Base-by-base conservation (phyloP, 2,329 filamentous ascomycete species). In the Atkinsonella hypoxylon region DNA sequence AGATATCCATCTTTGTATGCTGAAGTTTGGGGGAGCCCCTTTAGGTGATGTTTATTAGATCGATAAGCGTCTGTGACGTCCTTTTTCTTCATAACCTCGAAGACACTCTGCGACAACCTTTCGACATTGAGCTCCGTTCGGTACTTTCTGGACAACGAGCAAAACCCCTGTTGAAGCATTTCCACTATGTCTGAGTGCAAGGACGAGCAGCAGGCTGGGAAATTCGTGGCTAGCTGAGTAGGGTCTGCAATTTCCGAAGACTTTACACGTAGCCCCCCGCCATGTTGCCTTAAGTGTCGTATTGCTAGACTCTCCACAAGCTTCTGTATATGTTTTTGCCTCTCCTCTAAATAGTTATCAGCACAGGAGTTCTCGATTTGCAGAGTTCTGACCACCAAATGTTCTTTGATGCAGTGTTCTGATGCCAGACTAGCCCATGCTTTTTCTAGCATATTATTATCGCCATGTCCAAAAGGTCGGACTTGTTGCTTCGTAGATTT, bases 391-490 rank as follows among this genome's bases (percentile, higher is more conserved):
- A 56, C 65, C 45, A 67, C 65, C 13, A 63, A 59, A 55, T 83
- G 78, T 32, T 73, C 70, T 55, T 68, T 62, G 53, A 70, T 62
- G 64, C 77, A 70, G 54, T 72, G 63, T 52, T 73, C 64, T 32
- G 73, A 71, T 20, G 70, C 67, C 15, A 93, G 71, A 15, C 73
- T 69, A 42, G 83, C 68, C 87, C 90, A 95, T 36, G 87, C 81
- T 55, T 81, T 79, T 63, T 95, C 88, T 12, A 95, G 72, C 2
- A 84, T 81, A 57, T 83, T 80, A 57, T 91, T 94, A 67, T 95
- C 89, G 52, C 80, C 82, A 4, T 74, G 74, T 0, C 86, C 85
- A 65, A 95, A 95, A 0, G 89, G 88, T 42, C 87, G 81, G 9
- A 89, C 79, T 45, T 81, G 78, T 36, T 77, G 74, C 58, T 77